phyloP scores from a whole-genome alignment of 805 yeast species.

The Wickerhamiella dianesei region DNA sequence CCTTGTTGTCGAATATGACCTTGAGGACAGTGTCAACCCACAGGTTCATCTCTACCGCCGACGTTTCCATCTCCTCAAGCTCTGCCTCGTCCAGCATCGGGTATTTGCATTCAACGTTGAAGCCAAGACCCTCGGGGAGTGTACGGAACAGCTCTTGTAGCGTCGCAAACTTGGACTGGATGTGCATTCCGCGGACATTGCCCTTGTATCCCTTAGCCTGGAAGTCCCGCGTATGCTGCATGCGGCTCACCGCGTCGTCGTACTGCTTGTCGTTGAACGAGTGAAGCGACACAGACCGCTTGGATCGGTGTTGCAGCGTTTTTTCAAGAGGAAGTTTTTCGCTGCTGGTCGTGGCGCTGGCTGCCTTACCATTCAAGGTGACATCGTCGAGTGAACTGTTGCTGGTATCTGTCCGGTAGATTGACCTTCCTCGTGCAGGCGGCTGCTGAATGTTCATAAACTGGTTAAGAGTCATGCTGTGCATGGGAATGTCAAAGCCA shows the following conservation, averaged over 20 bases:
- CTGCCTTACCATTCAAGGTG: not conserved
- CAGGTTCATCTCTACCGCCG: conserved; percentile 67
- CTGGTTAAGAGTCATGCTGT: conserved; percentile 77
- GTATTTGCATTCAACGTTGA: conserved; percentile 87
- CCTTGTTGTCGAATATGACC: conserved; percentile 61
- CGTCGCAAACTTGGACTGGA: conserved; percentile 86
- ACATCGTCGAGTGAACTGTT: conserved; percentile 2
- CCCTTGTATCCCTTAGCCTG: conserved; percentile 81
- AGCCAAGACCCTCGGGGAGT: conserved; percentile 73
- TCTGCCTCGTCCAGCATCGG: conserved; percentile 93
- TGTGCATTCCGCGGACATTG: conserved; percentile 75
- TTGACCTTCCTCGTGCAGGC: conserved; percentile 9
- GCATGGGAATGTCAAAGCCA: conserved; percentile 95
- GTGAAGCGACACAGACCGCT: conserved; percentile 29
- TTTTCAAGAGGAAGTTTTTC: not conserved
- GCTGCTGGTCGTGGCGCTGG: not conserved
- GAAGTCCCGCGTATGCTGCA: conserved; percentile 81
- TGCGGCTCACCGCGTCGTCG: conserved; percentile 37
- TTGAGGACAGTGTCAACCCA: conserved; percentile 81
- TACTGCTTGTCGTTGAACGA: conserved; percentile 24
- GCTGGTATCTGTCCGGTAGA: conserved; percentile 3
- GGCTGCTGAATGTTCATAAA: conserved; percentile 30
- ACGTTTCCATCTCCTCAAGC: conserved; percentile 72
- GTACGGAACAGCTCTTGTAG: conserved; percentile 70
- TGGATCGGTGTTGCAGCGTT: not conserved